A percentile compares a stretch with the other conserved stretches of the same genome.
Evolutionary conservation across 2,329 filamentous ascomycete species (phyloP).

Genomic region (Pseudogymnoascus pannorum): DNA sequence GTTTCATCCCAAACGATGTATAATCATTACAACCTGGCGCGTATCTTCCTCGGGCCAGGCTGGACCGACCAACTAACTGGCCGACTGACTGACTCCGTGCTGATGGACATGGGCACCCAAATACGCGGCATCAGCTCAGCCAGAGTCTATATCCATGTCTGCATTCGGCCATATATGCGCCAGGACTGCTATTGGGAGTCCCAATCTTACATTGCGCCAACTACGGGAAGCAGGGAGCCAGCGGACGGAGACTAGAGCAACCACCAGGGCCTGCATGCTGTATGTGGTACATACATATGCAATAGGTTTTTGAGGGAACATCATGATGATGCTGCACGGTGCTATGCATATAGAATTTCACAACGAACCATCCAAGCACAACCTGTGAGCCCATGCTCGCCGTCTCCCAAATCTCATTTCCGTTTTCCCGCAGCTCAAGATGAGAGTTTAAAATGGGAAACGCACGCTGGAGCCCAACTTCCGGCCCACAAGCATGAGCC

Average conservation of each 20-base stretch:
- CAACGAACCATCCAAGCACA: slow-evolving; percentile 4
- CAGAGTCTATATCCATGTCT: not conserved
- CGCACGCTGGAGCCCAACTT: not conserved
- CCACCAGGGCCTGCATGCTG: not conserved
- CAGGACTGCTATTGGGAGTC: not conserved
- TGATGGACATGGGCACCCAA: not conserved
- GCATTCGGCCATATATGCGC: not conserved
- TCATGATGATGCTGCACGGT: not conserved
- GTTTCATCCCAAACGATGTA: slow-evolving; percentile 1
- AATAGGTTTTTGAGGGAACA: not conserved
- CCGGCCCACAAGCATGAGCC: not conserved
- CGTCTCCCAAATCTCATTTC: not conserved
- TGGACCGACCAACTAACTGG: not conserved
- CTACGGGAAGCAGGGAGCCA: slow-evolving; percentile 1
- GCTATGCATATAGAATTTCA: slow-evolving; percentile 5
- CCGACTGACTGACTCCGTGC: not conserved
- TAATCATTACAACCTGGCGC: not conserved
- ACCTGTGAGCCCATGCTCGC: not conserved
- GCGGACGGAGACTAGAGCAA: slow-evolving; percentile 1
- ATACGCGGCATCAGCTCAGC: not conserved
- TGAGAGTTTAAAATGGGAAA: not conserved
- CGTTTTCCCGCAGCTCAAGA: not conserved
- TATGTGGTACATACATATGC: slow-evolving; percentile 4
- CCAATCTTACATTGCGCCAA: slow-evolving; percentile 3
- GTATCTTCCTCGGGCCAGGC: not conserved